These are phyloP conservation scores for Termitomyces sp. DNA, from an alignment of 768 basidiomycete species.

Conservation along the genomic window DNA sequence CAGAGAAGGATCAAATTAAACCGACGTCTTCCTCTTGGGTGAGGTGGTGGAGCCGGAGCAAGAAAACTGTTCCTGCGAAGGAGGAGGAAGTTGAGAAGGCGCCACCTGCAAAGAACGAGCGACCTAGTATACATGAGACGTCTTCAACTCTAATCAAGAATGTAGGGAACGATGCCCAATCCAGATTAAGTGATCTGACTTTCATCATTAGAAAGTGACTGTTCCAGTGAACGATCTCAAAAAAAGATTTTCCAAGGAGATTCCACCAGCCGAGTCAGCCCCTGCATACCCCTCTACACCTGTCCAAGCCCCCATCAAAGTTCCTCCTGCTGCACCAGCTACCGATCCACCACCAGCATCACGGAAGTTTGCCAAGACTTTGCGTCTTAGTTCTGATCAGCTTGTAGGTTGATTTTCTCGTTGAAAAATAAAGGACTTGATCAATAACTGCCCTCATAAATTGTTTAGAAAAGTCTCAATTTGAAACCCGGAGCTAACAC, in stretches of 20 bases:
- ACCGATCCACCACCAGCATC: conserved; percentile 15
- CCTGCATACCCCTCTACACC: conserved; percentile 47
- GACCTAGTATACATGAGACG: conserved; percentile 18
- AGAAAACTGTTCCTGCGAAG: conserved; percentile 26
- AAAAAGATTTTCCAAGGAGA: conserved; percentile 13
- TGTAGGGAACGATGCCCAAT: conserved; percentile 7
- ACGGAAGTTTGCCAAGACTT: conserved; percentile 82
- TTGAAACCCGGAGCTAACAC: conserved; percentile 86
- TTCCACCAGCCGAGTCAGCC: conserved; percentile 29
- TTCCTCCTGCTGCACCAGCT: not conserved
- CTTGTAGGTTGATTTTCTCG: conserved; percentile 49
- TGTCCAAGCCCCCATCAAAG: conserved; percentile 26
- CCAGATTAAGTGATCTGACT: conserved; percentile 1
- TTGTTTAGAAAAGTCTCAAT: conserved; percentile 71
- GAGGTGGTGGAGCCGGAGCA: conserved; percentile 78
- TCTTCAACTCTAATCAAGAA: conserved; percentile 24
- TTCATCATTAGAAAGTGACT: not conserved
- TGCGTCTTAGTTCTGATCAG: conserved; percentile 92
- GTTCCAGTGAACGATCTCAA: conserved; percentile 1
- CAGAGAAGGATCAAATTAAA: conserved; percentile 27
- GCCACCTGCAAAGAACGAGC: conserved; percentile 2
- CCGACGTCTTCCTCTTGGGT: conserved; percentile 72
- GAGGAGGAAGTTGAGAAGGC: not conserved
- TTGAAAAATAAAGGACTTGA: not conserved
- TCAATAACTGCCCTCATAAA: not conserved